phyloP scores from a whole-genome alignment of 768 basidiomycete genomes.

The Termitomyces eurrhizus region DNA sequence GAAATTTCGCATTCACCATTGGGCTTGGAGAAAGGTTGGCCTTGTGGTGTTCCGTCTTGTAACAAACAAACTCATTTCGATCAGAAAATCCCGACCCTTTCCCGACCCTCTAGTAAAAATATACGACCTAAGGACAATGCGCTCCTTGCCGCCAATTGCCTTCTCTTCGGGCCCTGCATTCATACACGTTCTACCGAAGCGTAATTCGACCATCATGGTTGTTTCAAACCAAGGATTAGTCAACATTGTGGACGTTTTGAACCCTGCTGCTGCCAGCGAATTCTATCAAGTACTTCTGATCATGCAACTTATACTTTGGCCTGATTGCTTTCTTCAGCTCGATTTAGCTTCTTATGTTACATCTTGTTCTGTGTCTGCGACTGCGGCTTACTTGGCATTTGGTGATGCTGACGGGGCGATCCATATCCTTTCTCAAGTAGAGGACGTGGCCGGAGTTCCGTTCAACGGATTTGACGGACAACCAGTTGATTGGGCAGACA shows the following conservation, averaged over 20 bases:
- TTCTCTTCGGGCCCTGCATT: constrained; percentile 88
- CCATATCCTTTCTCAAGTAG: constrained; percentile 74
- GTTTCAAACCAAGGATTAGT: constrained; percentile 80
- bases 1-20: constrained; percentile 81
- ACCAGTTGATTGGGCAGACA: constrained; percentile 81
- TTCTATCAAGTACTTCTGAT: constrained; percentile 68
- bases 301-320: background rate
- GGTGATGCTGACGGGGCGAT: constrained; percentile 85
- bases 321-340: constrained; percentile 38
- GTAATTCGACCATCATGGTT: constrained; percentile 69
- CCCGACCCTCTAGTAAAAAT: constrained; percentile 93
- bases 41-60: background rate
- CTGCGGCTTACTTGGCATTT: constrained; percentile 89
- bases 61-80: background rate
- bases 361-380: constrained; percentile 77
- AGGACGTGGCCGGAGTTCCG: constrained; percentile 57
- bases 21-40: constrained; percentile 80
- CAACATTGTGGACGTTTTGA: constrained; percentile 78
- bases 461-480: constrained; percentile 91
- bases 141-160: constrained; percentile 77
- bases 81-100: constrained; percentile 81
- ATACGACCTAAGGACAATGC: constrained; percentile 83
- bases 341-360: constrained; percentile 75
- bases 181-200: constrained; percentile 73
- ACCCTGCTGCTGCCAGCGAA: constrained; percentile 61